phyloP scores from a whole-genome alignment of 148 eudicot species.

The Camellia japonica region DNA sequence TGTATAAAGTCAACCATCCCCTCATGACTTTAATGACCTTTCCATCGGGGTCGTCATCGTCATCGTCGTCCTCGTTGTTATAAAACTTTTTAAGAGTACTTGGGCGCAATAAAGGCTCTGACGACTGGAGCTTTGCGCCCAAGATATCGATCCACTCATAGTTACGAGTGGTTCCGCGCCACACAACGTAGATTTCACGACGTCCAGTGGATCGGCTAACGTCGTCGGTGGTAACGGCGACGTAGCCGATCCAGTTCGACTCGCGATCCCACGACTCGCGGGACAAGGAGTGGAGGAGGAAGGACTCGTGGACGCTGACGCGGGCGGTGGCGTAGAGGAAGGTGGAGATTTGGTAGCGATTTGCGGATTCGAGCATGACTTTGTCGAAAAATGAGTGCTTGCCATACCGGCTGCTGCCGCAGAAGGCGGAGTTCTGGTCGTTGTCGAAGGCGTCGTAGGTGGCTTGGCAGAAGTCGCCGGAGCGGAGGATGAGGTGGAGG shows the following conservation, averaged over 20 bases:
- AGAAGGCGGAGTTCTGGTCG: slow-evolving; percentile 19
- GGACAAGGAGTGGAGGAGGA: slow-evolving; percentile 16
- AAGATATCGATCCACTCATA: slow-evolving; percentile 19
- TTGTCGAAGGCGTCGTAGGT: slow-evolving; percentile 51
- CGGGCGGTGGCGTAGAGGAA: slow-evolving; percentile 28
- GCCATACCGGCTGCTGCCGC: slow-evolving; percentile 27
- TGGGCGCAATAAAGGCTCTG: slow-evolving; percentile 11
- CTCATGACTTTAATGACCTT: slow-evolving; percentile 17
- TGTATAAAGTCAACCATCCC: slow-evolving; percentile 29
- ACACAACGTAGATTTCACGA: slow-evolving; percentile 25
- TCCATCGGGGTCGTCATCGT: slow-evolving; percentile 9
- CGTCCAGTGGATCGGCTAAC: slow-evolving; percentile 6
- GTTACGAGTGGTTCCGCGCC: slow-evolving; percentile 24
- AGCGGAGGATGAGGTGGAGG: slow-evolving; percentile 64
- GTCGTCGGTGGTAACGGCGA: slow-evolving; percentile 23
- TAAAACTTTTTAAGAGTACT: background rate
- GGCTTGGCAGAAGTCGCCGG: slow-evolving; percentile 88
- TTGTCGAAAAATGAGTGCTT: slow-evolving; percentile 15
- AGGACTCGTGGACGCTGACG: slow-evolving; percentile 13
- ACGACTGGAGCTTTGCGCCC: slow-evolving; percentile 17
- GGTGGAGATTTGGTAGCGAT: slow-evolving; percentile 10
- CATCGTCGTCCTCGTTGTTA: background rate
- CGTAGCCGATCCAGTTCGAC: slow-evolving; percentile 31
- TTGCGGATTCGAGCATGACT: slow-evolving; percentile 13
- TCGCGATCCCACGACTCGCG: slow-evolving; percentile 22